Evolutionary conservation across 2,329 filamentous ascomycete genomes (phyloP), one percentile per base, ranked within the genome.

Genomic region (Amesomyces nigricolor): DNA sequence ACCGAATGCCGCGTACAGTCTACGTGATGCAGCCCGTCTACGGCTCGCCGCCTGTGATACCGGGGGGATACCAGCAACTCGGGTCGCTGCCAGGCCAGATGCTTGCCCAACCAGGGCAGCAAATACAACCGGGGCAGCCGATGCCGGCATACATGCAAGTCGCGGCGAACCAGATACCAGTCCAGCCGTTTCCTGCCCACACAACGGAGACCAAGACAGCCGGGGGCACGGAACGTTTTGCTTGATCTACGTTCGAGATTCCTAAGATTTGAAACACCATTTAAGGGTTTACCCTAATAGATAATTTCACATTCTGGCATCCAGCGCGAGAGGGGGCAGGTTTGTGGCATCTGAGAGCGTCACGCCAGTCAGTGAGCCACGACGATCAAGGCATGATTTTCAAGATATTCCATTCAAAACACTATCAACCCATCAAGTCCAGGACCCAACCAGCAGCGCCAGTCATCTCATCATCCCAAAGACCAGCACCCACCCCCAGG

Each of bases 1-100:
- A 61, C 39, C 26, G 39, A 4, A 43, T 56, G 37, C 54, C 51
- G 13, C 17, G 38, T 14, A 52, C 48, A 9, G 29, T 56, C 11
- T 56, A 56, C 9, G 48, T 52, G 14, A 48, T 56, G 48, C 54
- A 51, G 38, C 47, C 53, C 14, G 13, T 47, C 35, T 47, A 47
- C 29, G 43, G 47, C 16, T 16, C 48, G 8, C 22, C 16, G 30
- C 14, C 17, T 2, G 46, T n/a, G 3, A 32, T 43, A 3, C 47
- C 47, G 10, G 42, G 47, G 2, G 22, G 11, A 13, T 50, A 50
- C 53, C 53, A 55, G 11, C 47, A 47, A 9, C 53, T 55, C 16
- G 52, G 40, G 4, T 7, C 29, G 2, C 3, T 47, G 1, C 35
- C 32, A 11, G 5, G 19, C n/a, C 43, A 19, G 19, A 19, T 19